Base-by-base conservation (phyloP, 148 eudicot genomes). In the Rhododendron kiyosumense region DNA sequence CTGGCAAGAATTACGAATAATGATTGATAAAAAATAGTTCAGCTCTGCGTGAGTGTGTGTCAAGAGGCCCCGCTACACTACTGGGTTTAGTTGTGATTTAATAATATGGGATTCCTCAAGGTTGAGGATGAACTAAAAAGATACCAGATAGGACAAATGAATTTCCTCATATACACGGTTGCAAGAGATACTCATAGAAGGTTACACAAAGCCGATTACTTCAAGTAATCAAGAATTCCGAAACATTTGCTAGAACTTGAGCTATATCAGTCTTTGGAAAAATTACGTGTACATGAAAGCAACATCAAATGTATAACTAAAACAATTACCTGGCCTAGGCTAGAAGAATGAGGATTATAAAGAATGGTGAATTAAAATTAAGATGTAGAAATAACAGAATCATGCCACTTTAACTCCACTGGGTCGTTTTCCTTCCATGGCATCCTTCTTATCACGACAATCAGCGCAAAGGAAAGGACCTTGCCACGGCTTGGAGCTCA, bases 361-460 rank as follows among this genome's bases (percentile, higher is more conserved):
- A 84, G 88, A 83, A 78, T 83, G 65, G 69, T 36, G 51, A 76
- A 26, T 22, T 32, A 28, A 63, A 36, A 59, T 38, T 49, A 24
- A 10, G 52, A 82, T 51, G 75, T 57, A 90, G 73, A 74, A 88
- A 85, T 81, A 5, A 73, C 49, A 67, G 81, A 85, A 78, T 88
- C 85, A 95, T 71, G 86, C 82, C 61, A 91, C 93, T 88, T 89
- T 94, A 86, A 95, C 88, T 83, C 98, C 94, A 85, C 97, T 95
- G 38, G 99, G 98, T 48, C 96, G 91, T 89, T 93, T 94, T 79
- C 99, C 98, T 91, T 96, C 98, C 99, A 96, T 96, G 81, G 99
- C 98, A 57, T 96, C 99, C 89, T 96, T 94, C 93, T 96, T 96
- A 45, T 93, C 83, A 17, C 92, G 94, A 65, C 99, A 96, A 86